These are phyloP conservation scores for Chytriomyces confervae DNA, from an alignment of 192 early-diverging fungal genomes.

Conservation along the genomic window DNA sequence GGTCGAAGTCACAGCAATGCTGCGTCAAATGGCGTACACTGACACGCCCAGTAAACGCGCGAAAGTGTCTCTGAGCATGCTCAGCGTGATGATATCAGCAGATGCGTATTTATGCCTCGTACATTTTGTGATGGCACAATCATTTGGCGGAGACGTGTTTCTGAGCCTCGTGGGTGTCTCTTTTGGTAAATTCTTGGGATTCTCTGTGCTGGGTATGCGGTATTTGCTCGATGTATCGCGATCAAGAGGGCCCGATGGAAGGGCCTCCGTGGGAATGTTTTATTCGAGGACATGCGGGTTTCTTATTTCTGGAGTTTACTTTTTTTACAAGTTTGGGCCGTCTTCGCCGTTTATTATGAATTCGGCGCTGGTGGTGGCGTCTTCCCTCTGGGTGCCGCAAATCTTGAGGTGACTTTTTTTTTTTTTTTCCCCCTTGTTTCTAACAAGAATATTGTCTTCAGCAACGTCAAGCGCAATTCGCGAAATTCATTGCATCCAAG, in stretches of 20 bases:
- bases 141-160: slow-evolving; percentile 51
- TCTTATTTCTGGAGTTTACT: slow-evolving; percentile 64
- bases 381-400: slow-evolving; percentile 85
- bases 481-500: slow-evolving; percentile 59
- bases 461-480: slow-evolving; percentile 71
- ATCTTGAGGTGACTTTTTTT: slow-evolving; percentile 51
- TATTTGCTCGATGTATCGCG: slow-evolving; percentile 74
- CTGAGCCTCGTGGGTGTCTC: slow-evolving; percentile 64
- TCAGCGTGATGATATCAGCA: slow-evolving; percentile 1
- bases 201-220: slow-evolving; percentile 72
- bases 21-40: slow-evolving; percentile 20
- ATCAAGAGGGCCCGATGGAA: slow-evolving; percentile 61
- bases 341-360: slow-evolving; percentile 53
- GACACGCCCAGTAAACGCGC: slow-evolving; percentile 25
- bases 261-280: slow-evolving; percentile 49
- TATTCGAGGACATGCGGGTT: slow-evolving; percentile 67
- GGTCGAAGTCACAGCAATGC: not conserved
- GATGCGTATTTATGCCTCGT: slow-evolving; percentile 29
- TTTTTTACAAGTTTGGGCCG: slow-evolving; percentile 65
- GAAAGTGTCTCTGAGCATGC: slow-evolving; percentile 21
- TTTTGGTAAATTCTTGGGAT: slow-evolving; percentile 70
- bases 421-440: not conserved
- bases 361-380: slow-evolving; percentile 53
- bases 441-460: not conserved
- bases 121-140: slow-evolving; percentile 15